Evolutionary conservation across 495 filamentous ascomycete genomes (phyloP).

Genomic region (Amphirosellinia nigrospora): DNA sequence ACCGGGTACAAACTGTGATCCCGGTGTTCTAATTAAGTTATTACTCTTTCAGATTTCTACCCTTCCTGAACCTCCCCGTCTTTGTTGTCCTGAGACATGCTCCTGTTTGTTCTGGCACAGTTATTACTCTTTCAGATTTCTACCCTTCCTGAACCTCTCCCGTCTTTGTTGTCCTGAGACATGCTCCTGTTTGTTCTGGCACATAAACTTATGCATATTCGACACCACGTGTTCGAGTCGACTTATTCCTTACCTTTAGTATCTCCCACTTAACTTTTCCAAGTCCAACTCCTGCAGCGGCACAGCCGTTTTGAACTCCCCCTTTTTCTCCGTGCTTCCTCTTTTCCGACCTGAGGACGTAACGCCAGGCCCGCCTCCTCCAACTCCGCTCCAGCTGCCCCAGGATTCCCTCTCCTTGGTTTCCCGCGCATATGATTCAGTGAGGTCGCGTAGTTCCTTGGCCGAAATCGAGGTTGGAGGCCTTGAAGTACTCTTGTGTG

Average conservation of each 20-base stretch:
- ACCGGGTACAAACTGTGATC: not conserved
- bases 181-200: not conserved
- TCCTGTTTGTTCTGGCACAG: not conserved
- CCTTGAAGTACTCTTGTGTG: not conserved
- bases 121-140: not conserved
- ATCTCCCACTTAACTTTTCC: constrained; percentile 35
- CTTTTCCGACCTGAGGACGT: constrained; percentile 19
- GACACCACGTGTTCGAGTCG: not conserved
- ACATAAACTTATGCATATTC: too few species aligned
- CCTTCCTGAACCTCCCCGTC: not conserved
- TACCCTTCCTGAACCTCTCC: not conserved
- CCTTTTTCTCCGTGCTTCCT: constrained; percentile 26
- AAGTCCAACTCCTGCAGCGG: constrained; percentile 34
- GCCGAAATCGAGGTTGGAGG: constrained; percentile 19
- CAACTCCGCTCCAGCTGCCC: constrained; percentile 39
- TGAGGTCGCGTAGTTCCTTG: constrained; percentile 34
- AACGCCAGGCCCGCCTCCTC: constrained; percentile 36
- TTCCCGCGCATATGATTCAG: constrained; percentile 35
- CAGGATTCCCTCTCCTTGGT: constrained; percentile 36
- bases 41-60: constrained; percentile 1
- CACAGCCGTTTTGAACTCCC: constrained; percentile 24
- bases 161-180: not conserved
- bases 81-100: not conserved
- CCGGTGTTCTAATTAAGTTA: not conserved
- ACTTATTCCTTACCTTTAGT: not conserved